Base-by-base conservation (phyloP, 2,329 filamentous ascomycete genomes). In the Alternaria consortialis region DNA sequence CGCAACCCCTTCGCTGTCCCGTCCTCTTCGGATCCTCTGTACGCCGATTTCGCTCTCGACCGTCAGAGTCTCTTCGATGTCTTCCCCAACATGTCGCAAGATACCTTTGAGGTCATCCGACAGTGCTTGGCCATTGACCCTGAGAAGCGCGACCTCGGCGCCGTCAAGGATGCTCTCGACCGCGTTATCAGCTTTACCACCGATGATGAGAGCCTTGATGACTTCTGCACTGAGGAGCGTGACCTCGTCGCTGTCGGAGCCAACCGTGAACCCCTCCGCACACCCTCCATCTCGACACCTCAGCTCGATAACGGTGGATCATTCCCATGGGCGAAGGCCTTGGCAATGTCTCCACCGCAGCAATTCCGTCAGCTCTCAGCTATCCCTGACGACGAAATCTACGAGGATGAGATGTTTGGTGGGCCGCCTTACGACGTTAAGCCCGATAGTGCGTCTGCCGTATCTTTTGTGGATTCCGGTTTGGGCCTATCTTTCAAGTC, bases 1-100 rank as follows among this genome's bases (percentile, higher is more conserved):
- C 91, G 94, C 77, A 99, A 99, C 78, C 95, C 95, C 0, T 99
- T 99, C 79, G 93, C 92, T 53, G 92, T 90, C 2, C 95, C 95
- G 1, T 93, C 92, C 2, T 89, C 93, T 79, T 89, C 91, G n/a
- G 95, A 99, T 74, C 91, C 93, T 12, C 84, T 99, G 51, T 99
- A 97, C 81, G 85, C 93, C 64, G 95, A 99, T 80, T 99, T 96
- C 78, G 91, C 90, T 52, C 89, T 91, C 60, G 94, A 99, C 82
- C 93, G 93, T 79, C 94, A 98, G 80, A 96, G 92, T 40, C 87
- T 99, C 59, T 99, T 99, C 78, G 95, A 99, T 78, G 92, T 98
- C 73, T 99, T 99, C 80, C 94, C 95, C 39, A 94, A 92, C 79
- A 97, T 99, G 94, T 98, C 94, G 51, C 93, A 97, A 79, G 95